phyloP scores from a whole-genome alignment of 768 basidiomycete genomes.

The Tylopilus sp. region DNA sequence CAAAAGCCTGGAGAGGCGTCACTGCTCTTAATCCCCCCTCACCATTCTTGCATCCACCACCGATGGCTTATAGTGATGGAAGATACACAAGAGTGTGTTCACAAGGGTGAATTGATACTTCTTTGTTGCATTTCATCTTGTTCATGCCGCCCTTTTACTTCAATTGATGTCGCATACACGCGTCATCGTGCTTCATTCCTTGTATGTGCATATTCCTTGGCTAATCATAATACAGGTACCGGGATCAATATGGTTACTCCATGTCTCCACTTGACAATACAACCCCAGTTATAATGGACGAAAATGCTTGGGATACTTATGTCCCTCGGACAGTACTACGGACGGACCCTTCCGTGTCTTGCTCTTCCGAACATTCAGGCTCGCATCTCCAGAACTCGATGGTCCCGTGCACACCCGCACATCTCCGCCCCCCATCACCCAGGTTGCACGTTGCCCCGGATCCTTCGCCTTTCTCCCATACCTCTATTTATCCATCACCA shows the following conservation, averaged over 20 bases:
- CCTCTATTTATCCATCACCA: conserved; percentile 25
- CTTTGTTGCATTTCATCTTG: neutral
- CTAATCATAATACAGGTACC: conserved; percentile 25
- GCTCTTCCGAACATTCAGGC: conserved; percentile 1
- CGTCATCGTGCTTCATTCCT: conserved; percentile 10
- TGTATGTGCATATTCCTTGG: conserved; percentile 11
- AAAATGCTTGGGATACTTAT: conserved; percentile 18
- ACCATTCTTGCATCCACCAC: conserved; percentile 16
- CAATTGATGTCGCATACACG: conserved; percentile 10
- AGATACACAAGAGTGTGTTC: conserved; percentile 22
- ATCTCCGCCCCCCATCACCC: conserved; percentile 30
- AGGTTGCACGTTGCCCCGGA: conserved; percentile 23
- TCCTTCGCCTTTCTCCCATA: conserved; percentile 17
- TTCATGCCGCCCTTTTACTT: neutral
- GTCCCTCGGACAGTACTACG: conserved; percentile 26
- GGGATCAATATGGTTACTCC: conserved; percentile 26
- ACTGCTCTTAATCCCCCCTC: conserved; percentile 45
- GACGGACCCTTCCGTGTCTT: conserved; percentile 12
- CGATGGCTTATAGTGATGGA: conserved; percentile 21
- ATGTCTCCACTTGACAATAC: conserved; percentile 29
- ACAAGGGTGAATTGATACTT: conserved; percentile 25
- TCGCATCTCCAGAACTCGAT: conserved; percentile 5
- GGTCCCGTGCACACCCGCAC: conserved; percentile 20
- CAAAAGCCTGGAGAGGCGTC: conserved; percentile 64
- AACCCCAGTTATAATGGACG: conserved; percentile 34